phyloP scores from a whole-genome alignment of 495 filamentous ascomycete genomes.

The Cladorrhinum samala region DNA sequence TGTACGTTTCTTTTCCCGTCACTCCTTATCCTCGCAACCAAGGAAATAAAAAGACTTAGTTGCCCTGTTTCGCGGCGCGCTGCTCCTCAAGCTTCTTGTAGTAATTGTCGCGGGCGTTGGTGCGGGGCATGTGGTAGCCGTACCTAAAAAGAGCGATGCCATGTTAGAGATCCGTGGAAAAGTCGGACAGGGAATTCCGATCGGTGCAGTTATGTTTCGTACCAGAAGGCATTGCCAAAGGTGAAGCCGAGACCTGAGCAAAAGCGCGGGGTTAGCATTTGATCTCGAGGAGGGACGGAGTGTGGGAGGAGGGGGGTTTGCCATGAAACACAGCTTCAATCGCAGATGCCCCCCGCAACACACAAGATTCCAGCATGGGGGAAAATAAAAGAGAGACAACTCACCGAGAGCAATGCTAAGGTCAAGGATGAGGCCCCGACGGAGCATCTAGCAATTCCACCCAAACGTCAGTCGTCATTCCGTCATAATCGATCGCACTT shows the following conservation, averaged over 20 bases:
- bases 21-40: neutral
- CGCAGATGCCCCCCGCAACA: no score
- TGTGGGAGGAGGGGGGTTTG: no score
- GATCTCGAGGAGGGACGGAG: neutral
- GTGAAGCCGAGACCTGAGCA: conserved; percentile 36
- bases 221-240: conserved; percentile 44
- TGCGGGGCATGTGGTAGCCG: conserved; percentile 49
- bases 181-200: neutral
- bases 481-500: neutral
- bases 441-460: conserved; percentile 39
- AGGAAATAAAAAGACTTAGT: conserved; percentile 10
- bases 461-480: conserved; percentile 14
- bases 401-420: conserved; percentile 40
- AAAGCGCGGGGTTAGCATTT: conserved; percentile 5
- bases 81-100: conserved; percentile 43
- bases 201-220: conserved; percentile 17
- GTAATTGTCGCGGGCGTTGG: conserved; percentile 41
- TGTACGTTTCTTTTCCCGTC: neutral
- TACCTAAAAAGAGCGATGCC: conserved; percentile 29
- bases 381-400: conserved; percentile 4
- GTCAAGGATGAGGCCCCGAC: conserved; percentile 42
- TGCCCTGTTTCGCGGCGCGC: conserved; percentile 30
- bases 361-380: neutral
- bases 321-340: no score
- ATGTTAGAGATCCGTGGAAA: conserved; percentile 15